These are phyloP conservation scores for Kodamaea suecica DNA, from an alignment of 1,139 yeast species.

Conservation along the genomic window DNA sequence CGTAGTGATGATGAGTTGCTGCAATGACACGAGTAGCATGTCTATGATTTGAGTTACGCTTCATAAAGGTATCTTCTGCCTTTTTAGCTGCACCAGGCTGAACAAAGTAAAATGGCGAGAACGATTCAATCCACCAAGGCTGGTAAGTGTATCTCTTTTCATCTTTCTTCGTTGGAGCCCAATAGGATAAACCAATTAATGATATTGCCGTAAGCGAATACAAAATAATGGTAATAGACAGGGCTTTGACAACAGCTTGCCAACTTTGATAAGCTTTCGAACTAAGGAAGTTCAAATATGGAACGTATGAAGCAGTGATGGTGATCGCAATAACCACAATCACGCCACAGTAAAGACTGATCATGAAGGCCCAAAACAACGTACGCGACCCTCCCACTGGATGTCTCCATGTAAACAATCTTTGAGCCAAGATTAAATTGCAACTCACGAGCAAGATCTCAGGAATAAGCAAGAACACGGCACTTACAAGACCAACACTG, in stretches of 20 bases:
- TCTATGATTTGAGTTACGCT: constrained; percentile 46
- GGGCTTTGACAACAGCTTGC: constrained; percentile 55
- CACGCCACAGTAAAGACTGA: constrained; percentile 51
- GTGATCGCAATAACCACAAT: constrained; percentile 63
- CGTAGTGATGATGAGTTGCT: constrained; percentile 43
- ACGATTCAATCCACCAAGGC: constrained; percentile 77
- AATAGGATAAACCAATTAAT: constrained; percentile 51
- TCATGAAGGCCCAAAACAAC: constrained; percentile 55
- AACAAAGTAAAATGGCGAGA: constrained; percentile 53
- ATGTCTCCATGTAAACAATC: constrained; percentile 80
- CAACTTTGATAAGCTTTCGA: constrained; percentile 46
- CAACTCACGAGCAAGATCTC: constrained; percentile 54
- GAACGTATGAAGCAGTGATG: constrained; percentile 61
- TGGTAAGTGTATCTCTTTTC: constrained; percentile 59
- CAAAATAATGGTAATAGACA: constrained; percentile 54
- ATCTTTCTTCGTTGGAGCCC: constrained; percentile 56
- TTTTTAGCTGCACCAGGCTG: constrained; percentile 43
- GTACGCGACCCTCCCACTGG: constrained; percentile 67
- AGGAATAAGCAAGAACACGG: constrained; percentile 57
- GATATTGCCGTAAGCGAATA: constrained; percentile 55
- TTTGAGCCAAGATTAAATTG: constrained; percentile 68
- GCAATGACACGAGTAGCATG: constrained; percentile 52
- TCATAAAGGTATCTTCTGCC: constrained; percentile 53
- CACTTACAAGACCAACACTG: constrained; percentile 56
- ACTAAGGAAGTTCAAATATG: constrained; percentile 57